Evolutionary conservation across 2,329 filamentous ascomycete genomes (phyloP).

Genomic region (Hypoxylon sp.): DNA sequence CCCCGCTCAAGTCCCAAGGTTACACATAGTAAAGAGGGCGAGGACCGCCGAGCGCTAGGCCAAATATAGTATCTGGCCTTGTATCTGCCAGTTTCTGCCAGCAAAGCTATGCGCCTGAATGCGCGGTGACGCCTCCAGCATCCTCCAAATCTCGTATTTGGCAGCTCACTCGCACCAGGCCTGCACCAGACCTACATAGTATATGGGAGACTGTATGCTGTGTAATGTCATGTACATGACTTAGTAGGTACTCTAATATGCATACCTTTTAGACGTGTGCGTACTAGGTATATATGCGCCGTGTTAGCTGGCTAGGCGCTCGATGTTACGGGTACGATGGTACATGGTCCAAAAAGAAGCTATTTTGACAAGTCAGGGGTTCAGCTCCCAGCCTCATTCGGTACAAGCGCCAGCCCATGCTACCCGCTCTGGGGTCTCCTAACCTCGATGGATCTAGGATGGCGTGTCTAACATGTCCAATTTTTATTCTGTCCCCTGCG

Average conservation of each 20-base stretch:
- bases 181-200: not conserved
- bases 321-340: conserved; percentile 27
- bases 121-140: conserved; percentile 29
- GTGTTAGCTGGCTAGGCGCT: conserved; percentile 37
- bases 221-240: not conserved
- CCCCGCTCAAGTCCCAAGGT: conserved; percentile 18
- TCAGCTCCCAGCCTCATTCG: conserved; percentile 41
- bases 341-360: conserved; percentile 4
- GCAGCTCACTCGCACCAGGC: conserved; percentile 1
- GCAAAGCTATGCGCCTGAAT: conserved; percentile 36
- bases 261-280: not conserved
- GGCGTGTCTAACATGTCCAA: conserved; percentile 1
- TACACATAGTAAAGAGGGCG: conserved; percentile 27
- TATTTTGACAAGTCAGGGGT: conserved; percentile 28
- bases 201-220: conserved; percentile 9
- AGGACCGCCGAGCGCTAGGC: conserved; percentile 38
- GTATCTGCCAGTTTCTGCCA: conserved; percentile 21
- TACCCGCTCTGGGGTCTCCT: conserved; percentile 32
- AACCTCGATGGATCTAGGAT: conserved; percentile 24
- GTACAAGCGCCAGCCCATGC: conserved; percentile 33
- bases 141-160: conserved; percentile 38
- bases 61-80: conserved; percentile 39
- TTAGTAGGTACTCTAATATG: not conserved
- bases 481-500: conserved; percentile 31
- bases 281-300: conserved; percentile 16